These are phyloP conservation scores for Cercophora scortea DNA, from an alignment of 495 filamentous ascomycete species.

Conservation along the genomic window DNA sequence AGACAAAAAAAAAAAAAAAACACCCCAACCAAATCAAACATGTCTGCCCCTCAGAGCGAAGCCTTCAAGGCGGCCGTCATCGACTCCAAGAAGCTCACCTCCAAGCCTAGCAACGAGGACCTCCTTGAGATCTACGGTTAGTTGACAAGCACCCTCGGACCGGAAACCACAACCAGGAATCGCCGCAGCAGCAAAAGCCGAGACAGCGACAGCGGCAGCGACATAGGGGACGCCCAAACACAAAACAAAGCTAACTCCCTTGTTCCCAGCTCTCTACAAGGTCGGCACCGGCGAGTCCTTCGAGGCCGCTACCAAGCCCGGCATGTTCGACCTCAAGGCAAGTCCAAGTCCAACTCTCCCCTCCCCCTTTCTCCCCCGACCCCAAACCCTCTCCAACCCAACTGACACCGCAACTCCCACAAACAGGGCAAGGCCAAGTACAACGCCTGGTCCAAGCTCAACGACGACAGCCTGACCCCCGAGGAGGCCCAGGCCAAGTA, in stretches of 20 bases:
- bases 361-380: not conserved
- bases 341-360: conserved; percentile 3
- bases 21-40: conserved; percentile 16
- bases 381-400: not conserved
- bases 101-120: conserved; percentile 50
- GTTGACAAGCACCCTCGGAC: not conserved
- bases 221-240: not conserved
- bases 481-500: conserved; percentile 68
- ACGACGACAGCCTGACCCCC: conserved; percentile 49
- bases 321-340: conserved; percentile 54
- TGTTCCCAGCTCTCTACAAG: conserved; percentile 41
- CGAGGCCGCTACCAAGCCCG: conserved; percentile 31
- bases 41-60: conserved; percentile 35
- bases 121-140: conserved; percentile 46
- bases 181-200: too few relatives aligned
- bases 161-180: not conserved
- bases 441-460: conserved; percentile 60
- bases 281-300: conserved; percentile 43
- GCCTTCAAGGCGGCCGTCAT: conserved; percentile 54
- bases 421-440: conserved; percentile 70
- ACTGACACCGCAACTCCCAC: not conserved
- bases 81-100: conserved; percentile 56
- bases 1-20: conserved; percentile 21
- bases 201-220: not conserved
- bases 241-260: not conserved